These are phyloP conservation scores for Cadophora sp. DNA, from an alignment of 2,329 filamentous ascomycete species.

Conservation along the genomic window DNA sequence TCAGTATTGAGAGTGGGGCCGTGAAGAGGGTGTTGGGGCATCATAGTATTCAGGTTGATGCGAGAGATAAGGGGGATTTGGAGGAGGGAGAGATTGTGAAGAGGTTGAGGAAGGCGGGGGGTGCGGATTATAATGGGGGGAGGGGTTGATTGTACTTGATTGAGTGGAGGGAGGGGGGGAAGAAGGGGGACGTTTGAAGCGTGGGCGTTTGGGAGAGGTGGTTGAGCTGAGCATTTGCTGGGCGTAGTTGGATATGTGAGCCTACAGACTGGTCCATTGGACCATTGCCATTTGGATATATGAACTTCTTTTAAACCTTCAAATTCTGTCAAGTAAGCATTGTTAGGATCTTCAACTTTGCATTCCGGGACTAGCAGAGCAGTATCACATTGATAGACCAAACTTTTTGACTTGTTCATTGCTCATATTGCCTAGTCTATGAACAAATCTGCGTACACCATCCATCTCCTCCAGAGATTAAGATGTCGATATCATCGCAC, in stretches of 20 bases:
- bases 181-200: constrained; percentile 8
- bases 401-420: constrained; percentile 19
- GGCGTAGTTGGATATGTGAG: constrained; percentile 16
- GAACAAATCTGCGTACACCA: constrained; percentile 35
- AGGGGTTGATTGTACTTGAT: constrained; percentile 44
- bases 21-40: constrained; percentile 70
- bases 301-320: background rate
- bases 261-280: background rate
- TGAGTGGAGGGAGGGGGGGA: background rate
- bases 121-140: constrained; percentile 74
- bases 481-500: constrained; percentile 31
- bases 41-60: constrained; percentile 70
- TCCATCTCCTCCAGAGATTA: constrained; percentile 38
- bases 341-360: background rate
- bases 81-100: constrained; percentile 66
- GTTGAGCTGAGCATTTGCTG: constrained; percentile 22
- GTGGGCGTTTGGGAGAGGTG: constrained; percentile 22
- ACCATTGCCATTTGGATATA: background rate
- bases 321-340: background rate
- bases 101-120: constrained; percentile 68
- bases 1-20: constrained; percentile 69
- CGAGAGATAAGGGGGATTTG: constrained; percentile 64
- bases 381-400: background rate
- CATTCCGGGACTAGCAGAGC: no score
- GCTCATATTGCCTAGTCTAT: constrained; percentile 37